Conservation (phyloP, 1,139 yeast genomes). For the Kodamaea anthophila region DNA sequence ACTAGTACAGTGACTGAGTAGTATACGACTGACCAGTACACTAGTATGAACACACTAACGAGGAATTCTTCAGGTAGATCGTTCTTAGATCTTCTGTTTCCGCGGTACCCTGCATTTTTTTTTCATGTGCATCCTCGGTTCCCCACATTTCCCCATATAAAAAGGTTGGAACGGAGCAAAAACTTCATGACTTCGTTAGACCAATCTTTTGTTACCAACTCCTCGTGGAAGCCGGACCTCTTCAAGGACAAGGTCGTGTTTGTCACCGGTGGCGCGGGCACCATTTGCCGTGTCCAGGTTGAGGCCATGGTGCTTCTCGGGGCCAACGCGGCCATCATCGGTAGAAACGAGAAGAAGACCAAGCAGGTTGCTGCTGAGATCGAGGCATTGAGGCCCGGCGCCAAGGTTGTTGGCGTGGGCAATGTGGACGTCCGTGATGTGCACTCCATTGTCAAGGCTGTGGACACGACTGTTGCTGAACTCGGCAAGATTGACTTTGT, state of each 20-base stretch:
- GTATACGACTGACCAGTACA: too few relatives aligned
- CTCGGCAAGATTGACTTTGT: constrained; percentile 78
- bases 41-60: too few relatives aligned
- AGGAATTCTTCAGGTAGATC: too few relatives aligned
- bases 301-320: constrained; percentile 80
- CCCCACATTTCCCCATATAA: too few relatives aligned
- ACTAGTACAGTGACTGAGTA: too few relatives aligned
- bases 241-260: constrained; percentile 82
- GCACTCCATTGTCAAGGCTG: constrained; percentile 54
- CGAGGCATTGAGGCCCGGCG: constrained; percentile 45
- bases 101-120: too few relatives aligned
- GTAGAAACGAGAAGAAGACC: constrained; percentile 66
- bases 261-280: constrained; percentile 93
- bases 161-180: too few relatives aligned
- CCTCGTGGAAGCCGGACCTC: constrained; percentile 50
- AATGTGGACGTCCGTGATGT: constrained; percentile 73
- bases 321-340: constrained; percentile 79
- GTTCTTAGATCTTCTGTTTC: too few relatives aligned
- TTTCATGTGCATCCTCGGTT: too few relatives aligned
- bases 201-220: constrained; percentile 20
- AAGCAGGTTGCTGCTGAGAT: constrained; percentile 64
- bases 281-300: constrained; percentile 81
- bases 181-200: constrained; percentile 20
- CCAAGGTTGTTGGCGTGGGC: constrained; percentile 63
- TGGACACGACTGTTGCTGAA: constrained; percentile 50